Percentiles rank a stretch among this genome's conserved stretches.
phyloP scores from a whole-genome alignment of 2,329 filamentous ascomycete species.

The Colletotrichum lindemuthianum region DNA sequence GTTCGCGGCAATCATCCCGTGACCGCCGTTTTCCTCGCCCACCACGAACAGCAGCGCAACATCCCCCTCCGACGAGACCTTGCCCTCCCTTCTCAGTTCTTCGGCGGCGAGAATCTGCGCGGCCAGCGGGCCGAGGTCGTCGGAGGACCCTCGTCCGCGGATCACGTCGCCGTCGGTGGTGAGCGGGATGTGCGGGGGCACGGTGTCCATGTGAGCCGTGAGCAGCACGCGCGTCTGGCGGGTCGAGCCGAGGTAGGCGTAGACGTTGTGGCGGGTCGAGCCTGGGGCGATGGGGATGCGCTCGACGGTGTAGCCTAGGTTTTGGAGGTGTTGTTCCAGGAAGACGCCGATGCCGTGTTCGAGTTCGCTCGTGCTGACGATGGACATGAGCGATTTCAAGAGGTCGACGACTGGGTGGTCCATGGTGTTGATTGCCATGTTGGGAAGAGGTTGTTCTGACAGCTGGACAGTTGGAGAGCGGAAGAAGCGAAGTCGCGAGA shows the following conservation, averaged over 20 bases:
- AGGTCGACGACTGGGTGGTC: conserved; percentile 41
- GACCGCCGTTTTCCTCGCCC: conserved; percentile 40
- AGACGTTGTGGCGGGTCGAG: conserved; percentile 49
- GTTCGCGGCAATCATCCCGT: conserved; percentile 47
- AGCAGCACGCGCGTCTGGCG: conserved; percentile 45
- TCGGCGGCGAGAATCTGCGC: conserved; percentile 38
- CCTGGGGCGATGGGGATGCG: conserved; percentile 45
- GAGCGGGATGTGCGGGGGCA: conserved; percentile 64
- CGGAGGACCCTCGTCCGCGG: conserved; percentile 56
- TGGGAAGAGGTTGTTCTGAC: too few relatives aligned
- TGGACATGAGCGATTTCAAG: conserved; percentile 47
- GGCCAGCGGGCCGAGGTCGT: conserved; percentile 48
- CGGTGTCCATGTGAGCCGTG: conserved; percentile 50
- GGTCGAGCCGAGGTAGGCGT: conserved; percentile 48
- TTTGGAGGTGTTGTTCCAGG: conserved; percentile 44
- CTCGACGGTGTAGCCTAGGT: conserved; percentile 48
- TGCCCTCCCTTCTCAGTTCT: conserved; percentile 34
- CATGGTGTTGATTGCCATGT: conserved; percentile 22
- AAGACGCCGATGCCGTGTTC: conserved; percentile 49
- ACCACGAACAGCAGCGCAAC: conserved; percentile 40
- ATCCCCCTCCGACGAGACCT: conserved; percentile 36
- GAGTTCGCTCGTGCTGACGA: conserved; percentile 49
- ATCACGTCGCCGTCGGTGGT: conserved; percentile 50
- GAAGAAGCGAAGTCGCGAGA: too few relatives aligned
- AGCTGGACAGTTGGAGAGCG: too few relatives aligned